phyloP scores from a whole-genome alignment of 1,284 basidiomycete species.

The Cryptococcus sp. region DNA sequence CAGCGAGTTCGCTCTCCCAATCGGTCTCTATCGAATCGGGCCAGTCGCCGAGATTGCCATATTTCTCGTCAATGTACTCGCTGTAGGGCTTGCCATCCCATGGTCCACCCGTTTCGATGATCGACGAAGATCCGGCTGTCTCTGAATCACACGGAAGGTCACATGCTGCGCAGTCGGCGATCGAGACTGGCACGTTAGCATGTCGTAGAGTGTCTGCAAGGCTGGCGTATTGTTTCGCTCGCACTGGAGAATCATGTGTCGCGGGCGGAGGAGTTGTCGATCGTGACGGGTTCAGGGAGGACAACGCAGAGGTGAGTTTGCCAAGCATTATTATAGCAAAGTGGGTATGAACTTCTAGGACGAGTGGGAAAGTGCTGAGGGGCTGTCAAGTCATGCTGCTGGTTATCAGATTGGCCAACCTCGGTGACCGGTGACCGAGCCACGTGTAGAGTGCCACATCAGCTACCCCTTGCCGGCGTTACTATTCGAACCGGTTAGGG shows the following conservation, averaged over 20 bases:
- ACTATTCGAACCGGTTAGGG: too few species aligned
- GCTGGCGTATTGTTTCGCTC: conserved; percentile 29
- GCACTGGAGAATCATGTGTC: conserved; percentile 23
- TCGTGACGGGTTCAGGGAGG: conserved; percentile 13
- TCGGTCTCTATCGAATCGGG: conserved; percentile 68
- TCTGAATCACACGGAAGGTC: conserved; percentile 52
- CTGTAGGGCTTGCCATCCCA: conserved; percentile 38
- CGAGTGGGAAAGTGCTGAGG: too few species aligned
- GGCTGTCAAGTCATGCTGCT: too few species aligned
- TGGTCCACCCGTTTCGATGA: conserved; percentile 16
- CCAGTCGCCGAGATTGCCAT: conserved; percentile 66
- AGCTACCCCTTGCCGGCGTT: too few species aligned
- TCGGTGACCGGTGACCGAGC: too few species aligned
- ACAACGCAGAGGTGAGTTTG: conserved; percentile 33
- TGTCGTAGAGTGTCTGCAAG: conserved; percentile 46
- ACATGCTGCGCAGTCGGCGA: conserved; percentile 67
- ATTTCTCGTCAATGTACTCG: conserved; percentile 29
- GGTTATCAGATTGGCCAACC: too few species aligned
- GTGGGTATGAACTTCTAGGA: too few species aligned
- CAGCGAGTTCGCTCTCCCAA: conserved; percentile 71
- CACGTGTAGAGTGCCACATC: too few species aligned
- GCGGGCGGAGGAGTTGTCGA: conserved; percentile 7
- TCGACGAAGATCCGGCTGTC: conserved; percentile 46
- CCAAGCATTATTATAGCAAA: conserved; percentile 37
- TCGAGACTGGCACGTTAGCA: conserved; percentile 63